A percentile compares a stretch with the other conserved stretches of the same genome.
Conservation (phyloP, 306 rosid species). For the Begonia loranthoides region DNA sequence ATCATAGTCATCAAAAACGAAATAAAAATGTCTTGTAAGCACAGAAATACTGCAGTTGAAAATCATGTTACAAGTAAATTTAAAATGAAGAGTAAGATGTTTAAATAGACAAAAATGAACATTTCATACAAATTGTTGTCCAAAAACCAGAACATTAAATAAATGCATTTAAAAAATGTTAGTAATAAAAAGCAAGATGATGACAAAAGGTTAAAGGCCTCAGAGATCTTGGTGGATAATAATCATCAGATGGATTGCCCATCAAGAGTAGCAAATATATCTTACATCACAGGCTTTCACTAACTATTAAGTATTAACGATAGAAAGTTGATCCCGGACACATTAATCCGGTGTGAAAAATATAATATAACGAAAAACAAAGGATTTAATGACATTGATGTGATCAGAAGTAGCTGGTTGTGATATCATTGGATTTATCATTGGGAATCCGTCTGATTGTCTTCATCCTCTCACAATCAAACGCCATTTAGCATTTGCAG, state of each 20-base stretch:
- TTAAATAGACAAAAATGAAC: too few relatives aligned
- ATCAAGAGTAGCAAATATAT: slow-evolving; percentile 18
- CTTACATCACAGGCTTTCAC: slow-evolving; percentile 5
- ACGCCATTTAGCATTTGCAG: neutral
- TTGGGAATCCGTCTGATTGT: slow-evolving; percentile 17
- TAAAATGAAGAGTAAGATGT: too few relatives aligned
- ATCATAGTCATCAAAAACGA: neutral
- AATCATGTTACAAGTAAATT: too few relatives aligned
- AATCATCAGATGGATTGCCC: slow-evolving; percentile 8
- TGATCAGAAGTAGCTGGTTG: slow-evolving; percentile 17
- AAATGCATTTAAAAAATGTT: too few relatives aligned
- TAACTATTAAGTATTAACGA: neutral
- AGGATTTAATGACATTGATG: neutral
- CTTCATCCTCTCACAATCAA: slow-evolving; percentile 2
- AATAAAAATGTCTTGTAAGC: neutral
- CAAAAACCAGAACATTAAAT: too few relatives aligned
- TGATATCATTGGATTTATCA: slow-evolving; percentile 8
- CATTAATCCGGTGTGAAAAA: neutral
- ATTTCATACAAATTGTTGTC: too few relatives aligned
- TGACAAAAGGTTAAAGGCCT: slow-evolving; percentile 3
- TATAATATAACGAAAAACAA: neutral
- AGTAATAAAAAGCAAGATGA: too few relatives aligned
- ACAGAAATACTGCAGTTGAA: neutral
- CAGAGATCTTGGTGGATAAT: slow-evolving; percentile 17
- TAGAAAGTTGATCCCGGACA: neutral